Conservation (phyloP, 2,329 filamentous ascomycete species). For the Mollisiaceae sp. region DNA sequence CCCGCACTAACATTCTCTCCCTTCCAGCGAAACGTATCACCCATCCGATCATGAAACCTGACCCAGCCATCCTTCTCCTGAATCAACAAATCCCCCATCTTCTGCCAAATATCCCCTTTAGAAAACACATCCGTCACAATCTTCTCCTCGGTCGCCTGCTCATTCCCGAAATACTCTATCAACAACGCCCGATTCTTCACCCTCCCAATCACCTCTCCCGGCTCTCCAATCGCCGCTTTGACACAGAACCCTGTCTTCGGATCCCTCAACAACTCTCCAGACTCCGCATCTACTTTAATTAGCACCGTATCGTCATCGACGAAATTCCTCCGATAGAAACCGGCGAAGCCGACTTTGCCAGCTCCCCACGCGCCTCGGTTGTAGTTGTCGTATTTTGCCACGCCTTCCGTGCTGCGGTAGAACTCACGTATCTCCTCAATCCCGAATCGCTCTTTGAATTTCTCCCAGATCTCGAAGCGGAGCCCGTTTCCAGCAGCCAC, state of each 20-base stretch:
- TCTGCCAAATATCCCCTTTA: constrained; percentile 52
- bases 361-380: constrained; percentile 48
- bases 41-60: constrained; percentile 54
- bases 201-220: constrained; percentile 52
- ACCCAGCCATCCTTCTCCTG: constrained; percentile 50
- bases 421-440: constrained; percentile 54
- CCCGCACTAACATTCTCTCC: constrained; percentile 54
- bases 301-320: constrained; percentile 50
- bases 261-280: constrained; percentile 48
- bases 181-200: constrained; percentile 47
- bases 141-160: constrained; percentile 50
- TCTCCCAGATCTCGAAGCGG: constrained; percentile 53
- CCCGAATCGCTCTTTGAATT: constrained; percentile 49
- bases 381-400: constrained; percentile 52
- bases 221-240: constrained; percentile 45
- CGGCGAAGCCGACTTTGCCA: constrained; percentile 51
- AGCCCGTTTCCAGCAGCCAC: constrained; percentile 54
- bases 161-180: constrained; percentile 48
- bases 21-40: constrained; percentile 60
- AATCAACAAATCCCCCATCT: constrained; percentile 51
- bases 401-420: constrained; percentile 53
- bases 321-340: constrained; percentile 45
- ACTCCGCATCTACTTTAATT: constrained; percentile 45
- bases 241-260: constrained; percentile 51
- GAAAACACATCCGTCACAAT: constrained; percentile 48